Base-by-base conservation (phyloP, 208 protist genomes). In the Acanthamoeba castellanii region DNA sequence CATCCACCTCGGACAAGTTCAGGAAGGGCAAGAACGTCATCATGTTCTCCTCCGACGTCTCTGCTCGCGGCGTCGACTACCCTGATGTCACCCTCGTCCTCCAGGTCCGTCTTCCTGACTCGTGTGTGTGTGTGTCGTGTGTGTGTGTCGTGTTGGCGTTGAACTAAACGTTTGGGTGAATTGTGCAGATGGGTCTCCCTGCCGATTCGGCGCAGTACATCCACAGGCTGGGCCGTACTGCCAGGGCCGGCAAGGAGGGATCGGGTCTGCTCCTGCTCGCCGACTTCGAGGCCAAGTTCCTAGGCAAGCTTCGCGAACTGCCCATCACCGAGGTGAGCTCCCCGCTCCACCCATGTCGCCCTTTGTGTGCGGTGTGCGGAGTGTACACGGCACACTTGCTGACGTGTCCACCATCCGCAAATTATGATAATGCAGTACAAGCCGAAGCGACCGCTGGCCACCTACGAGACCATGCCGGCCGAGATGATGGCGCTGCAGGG, bases 41-140 rank as follows among this genome's bases (percentile, higher is more conserved):
- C 32, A 98, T 99, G 74, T 98, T 99, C 68, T 99, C 98, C 30
- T 99, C 99, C n/a, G 99, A 99, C 97, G 99, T 99, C 13, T 99
- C 99, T 6, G 99, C 99, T 0, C 98, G 99, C 95, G 99, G 99
- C n/a, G 97, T 99, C 0, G 99, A 99, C 96, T 99, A 99, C 95
- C 99, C 99, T 4, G 97, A 98, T 47, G 99, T 99, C 30, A 99
- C 99, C 97, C 99, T 99, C 99, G 99, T 99, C 91, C 98, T 99
- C 20, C 99, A 99, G 37, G 84, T 90, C 7, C 4, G 18, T 74
- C 7, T 16, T 22, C 7, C n/a, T 27, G n/a, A 7, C n/a, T 74
- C 30, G 30, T 27, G 11, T 61, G 55, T 14, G 18, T 61, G 55
- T 14, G 55, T 61, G 18, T 4, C 47, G 7, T 61, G 55, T 22